These are phyloP conservation scores for Monosporascus sp. DNA, from an alignment of 2,329 filamentous ascomycete species.

Conservation along the genomic window DNA sequence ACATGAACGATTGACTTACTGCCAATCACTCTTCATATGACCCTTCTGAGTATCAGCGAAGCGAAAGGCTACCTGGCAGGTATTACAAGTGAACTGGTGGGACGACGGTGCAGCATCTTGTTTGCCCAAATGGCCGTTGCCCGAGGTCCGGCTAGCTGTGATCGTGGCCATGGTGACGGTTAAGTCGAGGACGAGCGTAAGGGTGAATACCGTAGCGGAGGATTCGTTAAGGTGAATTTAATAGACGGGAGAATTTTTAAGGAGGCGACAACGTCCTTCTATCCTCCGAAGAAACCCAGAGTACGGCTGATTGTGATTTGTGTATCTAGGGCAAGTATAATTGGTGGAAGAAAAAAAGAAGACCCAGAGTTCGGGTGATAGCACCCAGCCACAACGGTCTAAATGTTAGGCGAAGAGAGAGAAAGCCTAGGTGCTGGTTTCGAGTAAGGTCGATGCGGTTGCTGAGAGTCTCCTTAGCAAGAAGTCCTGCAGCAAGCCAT, in stretches of 20 bases:
- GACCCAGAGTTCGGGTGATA: background rate
- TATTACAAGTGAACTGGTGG: constrained; percentile 97
- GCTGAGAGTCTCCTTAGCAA: background rate
- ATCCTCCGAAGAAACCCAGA: too few relatives aligned
- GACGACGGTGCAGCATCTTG: constrained; percentile 38
- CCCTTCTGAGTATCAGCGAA: constrained; percentile 87
- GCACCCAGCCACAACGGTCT: background rate
- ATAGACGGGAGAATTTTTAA: too few relatives aligned
- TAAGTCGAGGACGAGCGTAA: background rate
- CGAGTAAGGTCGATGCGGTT: too few relatives aligned
- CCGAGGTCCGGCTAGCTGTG: constrained; percentile 29
- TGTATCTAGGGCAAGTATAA: too few relatives aligned
- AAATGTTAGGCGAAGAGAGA: background rate
- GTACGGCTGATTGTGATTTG: too few relatives aligned
- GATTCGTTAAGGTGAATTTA: background rate
- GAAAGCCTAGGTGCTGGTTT: too few relatives aligned
- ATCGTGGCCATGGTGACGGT: constrained; percentile 44
- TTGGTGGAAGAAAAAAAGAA: background rate
- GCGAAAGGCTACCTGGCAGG: constrained; percentile 93
- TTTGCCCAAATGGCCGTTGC: constrained; percentile 19
- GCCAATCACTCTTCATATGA: constrained; percentile 99
- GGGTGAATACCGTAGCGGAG: background rate
- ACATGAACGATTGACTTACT: constrained; percentile 55
- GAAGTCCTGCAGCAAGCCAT: background rate
- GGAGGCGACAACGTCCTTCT: too few relatives aligned